Base-by-base conservation (phyloP, 345 rosid genomes). In the Cardamine chenopodiifolia region DNA sequence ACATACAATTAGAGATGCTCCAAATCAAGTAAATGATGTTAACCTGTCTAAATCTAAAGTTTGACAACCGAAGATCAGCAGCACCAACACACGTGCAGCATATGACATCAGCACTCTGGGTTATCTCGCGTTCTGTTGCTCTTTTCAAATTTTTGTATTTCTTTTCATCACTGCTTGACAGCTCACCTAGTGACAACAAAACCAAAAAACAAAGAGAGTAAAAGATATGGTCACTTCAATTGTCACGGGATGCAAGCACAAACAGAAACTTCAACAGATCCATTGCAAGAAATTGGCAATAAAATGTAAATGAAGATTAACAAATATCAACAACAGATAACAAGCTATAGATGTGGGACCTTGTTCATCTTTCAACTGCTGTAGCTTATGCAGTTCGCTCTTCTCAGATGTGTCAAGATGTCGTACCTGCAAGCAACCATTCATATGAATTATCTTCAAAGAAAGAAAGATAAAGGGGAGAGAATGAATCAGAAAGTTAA, bases 21-120 rank as follows among this genome's bases (percentile, higher is more conserved):
- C 54, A 61, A 17, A 49, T 31, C 49, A 17, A 66, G 53, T 57
- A 70, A 47, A 58, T 34, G 31, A 18, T 55, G 34, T 52, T 74
- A 47, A 96, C 99, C 99, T 96, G 98, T 73, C 98, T 97, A 70
- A 96, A 96, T 84, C 99, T 87, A 85, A 92, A 92, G 83, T 96
- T 96, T 68, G 97, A 82, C 72, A 96, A 78, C 34, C 99, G 90
- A 66, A 96, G 99, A 85, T 96, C 99, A 72, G 96, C 99, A 78
- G 99, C 98, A 81, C 99, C 99, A 71, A 89, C 98, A 80, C 98
- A 96, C 7, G 99, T 96, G 82, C 96, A 96, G 81, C 99, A 96
- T 66, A 96, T 96, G 79, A 96, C 99, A 83, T 96, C 99, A 73
- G 99, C 99, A 77, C 99, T 96, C 81, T 96, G 99, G 23, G 95